Percentiles rank a stretch among this genome's conserved stretches.
Conservation (phyloP, 2,329 filamentous ascomycete genomes). For the Juglanconis oblonga region DNA sequence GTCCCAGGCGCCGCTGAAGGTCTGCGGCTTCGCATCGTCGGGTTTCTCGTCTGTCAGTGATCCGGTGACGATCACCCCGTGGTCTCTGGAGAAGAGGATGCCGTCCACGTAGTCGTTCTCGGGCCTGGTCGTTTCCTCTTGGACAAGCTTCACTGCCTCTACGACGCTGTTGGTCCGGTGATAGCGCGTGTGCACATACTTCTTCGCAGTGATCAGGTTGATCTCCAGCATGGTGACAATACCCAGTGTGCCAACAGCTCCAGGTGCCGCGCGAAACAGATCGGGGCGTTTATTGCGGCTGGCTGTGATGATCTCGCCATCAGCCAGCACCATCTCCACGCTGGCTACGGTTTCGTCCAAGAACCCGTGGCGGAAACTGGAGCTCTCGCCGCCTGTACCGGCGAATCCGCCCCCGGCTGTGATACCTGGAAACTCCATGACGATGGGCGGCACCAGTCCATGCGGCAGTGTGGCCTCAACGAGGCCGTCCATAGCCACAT, state of each 20-base stretch:
- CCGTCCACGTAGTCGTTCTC: slow-evolving; percentile 70
- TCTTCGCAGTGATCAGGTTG: slow-evolving; percentile 56
- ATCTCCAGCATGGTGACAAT: slow-evolving; percentile 67
- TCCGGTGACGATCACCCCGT: slow-evolving; percentile 65
- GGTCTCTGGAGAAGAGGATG: slow-evolving; percentile 60
- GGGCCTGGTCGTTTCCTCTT: slow-evolving; percentile 40
- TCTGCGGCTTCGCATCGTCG: slow-evolving; percentile 40
- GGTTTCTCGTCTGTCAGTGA: slow-evolving; percentile 54
- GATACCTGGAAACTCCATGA: slow-evolving; percentile 76
- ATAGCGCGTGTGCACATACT: slow-evolving; percentile 63
- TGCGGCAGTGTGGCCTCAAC: slow-evolving; percentile 62
- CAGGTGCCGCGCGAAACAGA: slow-evolving; percentile 63
- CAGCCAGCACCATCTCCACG: slow-evolving; percentile 68
- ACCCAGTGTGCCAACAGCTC: slow-evolving; percentile 66
- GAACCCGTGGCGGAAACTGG: slow-evolving; percentile 67
- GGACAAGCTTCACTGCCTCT: slow-evolving; percentile 46
- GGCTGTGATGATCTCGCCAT: slow-evolving; percentile 60
- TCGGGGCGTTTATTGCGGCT: slow-evolving; percentile 39
- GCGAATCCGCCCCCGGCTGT: slow-evolving; percentile 70
- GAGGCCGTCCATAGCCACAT: slow-evolving; percentile 66
- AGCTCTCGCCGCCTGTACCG: slow-evolving; percentile 69
- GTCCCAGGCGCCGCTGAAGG: slow-evolving; percentile 57
- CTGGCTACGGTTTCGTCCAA: slow-evolving; percentile 63
- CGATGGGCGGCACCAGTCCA: slow-evolving; percentile 66
- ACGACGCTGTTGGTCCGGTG: slow-evolving; percentile 47